These are phyloP conservation scores for Pezicula neosporulosa DNA, from an alignment of 2,329 filamentous ascomycete species.

Conservation along the genomic window DNA sequence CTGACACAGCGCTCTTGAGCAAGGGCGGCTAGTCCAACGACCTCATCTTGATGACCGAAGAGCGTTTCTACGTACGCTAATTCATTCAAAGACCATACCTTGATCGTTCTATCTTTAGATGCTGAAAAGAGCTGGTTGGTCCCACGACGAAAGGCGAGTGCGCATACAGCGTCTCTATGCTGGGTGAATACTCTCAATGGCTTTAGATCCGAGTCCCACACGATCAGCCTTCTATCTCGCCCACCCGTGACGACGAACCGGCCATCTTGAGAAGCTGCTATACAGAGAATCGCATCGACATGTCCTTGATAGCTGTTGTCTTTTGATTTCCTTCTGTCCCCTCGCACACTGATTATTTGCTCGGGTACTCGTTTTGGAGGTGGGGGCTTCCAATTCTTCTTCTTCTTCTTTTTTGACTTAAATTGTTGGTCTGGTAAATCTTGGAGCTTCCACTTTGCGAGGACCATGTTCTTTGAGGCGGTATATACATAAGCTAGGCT, in stretches of 20 bases:
- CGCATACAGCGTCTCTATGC: slow-evolving; percentile 84
- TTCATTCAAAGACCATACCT: slow-evolving; percentile 91
- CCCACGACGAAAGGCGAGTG: slow-evolving; percentile 78
- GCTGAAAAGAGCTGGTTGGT: slow-evolving; percentile 92
- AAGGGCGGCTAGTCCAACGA: slow-evolving; percentile 79
- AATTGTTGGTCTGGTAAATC: slow-evolving; percentile 58
- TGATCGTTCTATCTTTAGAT: slow-evolving; percentile 88
- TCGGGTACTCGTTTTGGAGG: slow-evolving; percentile 60
- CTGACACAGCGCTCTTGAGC: slow-evolving; percentile 86
- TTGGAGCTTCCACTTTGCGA: slow-evolving; percentile 89
- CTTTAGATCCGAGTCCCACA: slow-evolving; percentile 82
- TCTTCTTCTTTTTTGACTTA: slow-evolving; percentile 44
- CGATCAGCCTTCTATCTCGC: slow-evolving; percentile 76
- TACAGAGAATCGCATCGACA: slow-evolving; percentile 72
- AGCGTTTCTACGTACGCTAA: slow-evolving; percentile 93
- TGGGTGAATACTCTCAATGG: slow-evolving; percentile 84
- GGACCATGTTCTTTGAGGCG: slow-evolving; percentile 75
- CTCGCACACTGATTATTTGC: slow-evolving; percentile 60
- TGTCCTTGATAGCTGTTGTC: slow-evolving; percentile 73
- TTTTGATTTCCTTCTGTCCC: slow-evolving; percentile 53
- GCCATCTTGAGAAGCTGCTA: slow-evolving; percentile 85
- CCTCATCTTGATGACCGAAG: slow-evolving; percentile 91
- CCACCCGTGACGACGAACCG: slow-evolving; percentile 90
- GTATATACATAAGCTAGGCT: slow-evolving; percentile 67
- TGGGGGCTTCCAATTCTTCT: slow-evolving; percentile 54